These are phyloP conservation scores for Ceratocystiopsis minuta DNA, from an alignment of 2,329 filamentous ascomycete genomes.

Conservation along the genomic window DNA sequence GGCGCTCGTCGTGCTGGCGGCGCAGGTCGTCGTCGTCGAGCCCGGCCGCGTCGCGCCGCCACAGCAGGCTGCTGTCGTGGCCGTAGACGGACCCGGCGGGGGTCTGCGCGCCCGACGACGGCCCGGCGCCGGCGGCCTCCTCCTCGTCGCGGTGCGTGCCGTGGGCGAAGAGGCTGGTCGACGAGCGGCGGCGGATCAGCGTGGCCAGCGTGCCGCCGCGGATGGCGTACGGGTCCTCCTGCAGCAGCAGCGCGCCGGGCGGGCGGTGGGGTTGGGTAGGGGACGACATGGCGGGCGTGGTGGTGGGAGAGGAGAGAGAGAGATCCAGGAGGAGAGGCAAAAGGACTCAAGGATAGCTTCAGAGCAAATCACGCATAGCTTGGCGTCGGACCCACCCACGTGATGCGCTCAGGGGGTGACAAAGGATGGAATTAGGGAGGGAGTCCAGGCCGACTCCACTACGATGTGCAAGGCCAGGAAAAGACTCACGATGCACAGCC, in stretches of 20 bases:
- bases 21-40: conserved; percentile 24
- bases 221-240: conserved; percentile 28
- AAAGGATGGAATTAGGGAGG: no score
- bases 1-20: conserved; percentile 35
- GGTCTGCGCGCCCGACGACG: conserved; percentile 2
- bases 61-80: conserved; percentile 12
- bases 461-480: no score
- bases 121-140: conserved; percentile 3
- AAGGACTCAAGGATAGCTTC: no score
- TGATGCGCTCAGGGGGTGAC: no score
- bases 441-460: no score
- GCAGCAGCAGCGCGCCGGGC: conserved; percentile 14
- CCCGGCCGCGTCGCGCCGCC: no score
- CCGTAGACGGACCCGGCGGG: conserved; percentile 1
- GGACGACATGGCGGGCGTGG: conserved; percentile 11
- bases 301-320: not conserved
- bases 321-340: not conserved
- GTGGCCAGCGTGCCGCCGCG: conserved; percentile 17
- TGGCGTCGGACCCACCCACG: no score
- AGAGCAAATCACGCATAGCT: no score
- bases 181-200: conserved; percentile 30
- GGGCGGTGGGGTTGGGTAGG: conserved; percentile 6
- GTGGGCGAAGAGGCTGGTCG: conserved; percentile 7
- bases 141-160: conserved; percentile 9
- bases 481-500: no score